These are phyloP conservation scores for Thecaphora frezii DNA, from an alignment of 1,284 basidiomycete species.

Conservation along the genomic window DNA sequence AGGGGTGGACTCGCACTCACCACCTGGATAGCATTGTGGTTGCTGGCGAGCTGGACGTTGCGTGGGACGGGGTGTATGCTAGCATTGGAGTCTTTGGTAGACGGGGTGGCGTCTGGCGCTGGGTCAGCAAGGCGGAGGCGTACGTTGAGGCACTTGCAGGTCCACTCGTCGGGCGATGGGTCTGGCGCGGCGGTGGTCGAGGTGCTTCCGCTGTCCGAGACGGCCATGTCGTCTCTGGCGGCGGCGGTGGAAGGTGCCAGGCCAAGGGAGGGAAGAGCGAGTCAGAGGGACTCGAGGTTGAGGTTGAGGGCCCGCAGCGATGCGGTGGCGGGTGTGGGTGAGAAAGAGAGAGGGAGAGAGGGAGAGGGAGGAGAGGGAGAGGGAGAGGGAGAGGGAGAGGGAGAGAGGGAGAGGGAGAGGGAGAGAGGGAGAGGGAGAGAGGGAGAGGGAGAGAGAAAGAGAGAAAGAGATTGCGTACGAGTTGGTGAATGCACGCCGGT, in stretches of 20 bases:
- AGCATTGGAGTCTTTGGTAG: neutral
- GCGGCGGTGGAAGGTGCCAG: too few relatives aligned
- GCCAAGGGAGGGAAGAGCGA: too few relatives aligned
- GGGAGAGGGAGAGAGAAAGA: too few relatives aligned
- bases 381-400: neutral
- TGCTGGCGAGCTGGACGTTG: too few relatives aligned
- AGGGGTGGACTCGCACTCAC: too few relatives aligned
- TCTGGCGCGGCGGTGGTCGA: neutral
- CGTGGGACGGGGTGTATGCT: constrained; percentile 21
- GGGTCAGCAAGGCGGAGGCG: constrained; percentile 16
- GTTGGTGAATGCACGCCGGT: too few relatives aligned
- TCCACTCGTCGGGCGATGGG: constrained; percentile 16
- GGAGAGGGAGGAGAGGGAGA: neutral
- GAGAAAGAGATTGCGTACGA: too few relatives aligned
- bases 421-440: neutral
- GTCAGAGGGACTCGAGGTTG: too few relatives aligned
- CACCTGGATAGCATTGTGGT: constrained; percentile 24
- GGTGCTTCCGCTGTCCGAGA: neutral
- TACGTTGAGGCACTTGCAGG: constrained; percentile 32
- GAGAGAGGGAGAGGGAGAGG: neutral
- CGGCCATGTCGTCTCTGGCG: neutral
- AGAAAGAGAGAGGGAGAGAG: constrained; percentile 2
- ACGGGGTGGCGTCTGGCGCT: neutral
- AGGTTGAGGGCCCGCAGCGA: too few relatives aligned
- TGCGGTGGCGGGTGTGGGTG: neutral